A percentile compares a stretch with the other conserved stretches of the same genome.
These are phyloP conservation scores for Ceratobasidium sp. DNA, from an alignment of 1,284 basidiomycete species.

Conservation along the genomic window DNA sequence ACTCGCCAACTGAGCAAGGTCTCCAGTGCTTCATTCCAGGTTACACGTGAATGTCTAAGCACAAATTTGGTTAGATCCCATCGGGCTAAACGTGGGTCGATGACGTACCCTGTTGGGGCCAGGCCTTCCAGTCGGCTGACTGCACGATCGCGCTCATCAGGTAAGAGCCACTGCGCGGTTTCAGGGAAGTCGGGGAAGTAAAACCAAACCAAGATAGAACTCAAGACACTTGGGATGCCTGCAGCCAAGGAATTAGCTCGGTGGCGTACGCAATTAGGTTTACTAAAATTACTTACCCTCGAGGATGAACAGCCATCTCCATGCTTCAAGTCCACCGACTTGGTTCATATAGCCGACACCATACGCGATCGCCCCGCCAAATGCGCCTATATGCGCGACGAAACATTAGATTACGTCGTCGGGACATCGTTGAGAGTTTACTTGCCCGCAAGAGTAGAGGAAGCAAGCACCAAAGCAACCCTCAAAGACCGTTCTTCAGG, in stretches of 20 bases:
- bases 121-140: conserved; percentile 54
- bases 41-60: conserved; percentile 15
- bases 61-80: neutral
- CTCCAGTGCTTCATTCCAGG: conserved; percentile 31
- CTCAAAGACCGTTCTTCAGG: conserved; percentile 61
- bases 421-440: neutral
- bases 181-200: conserved; percentile 65
- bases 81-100: neutral
- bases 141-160: conserved; percentile 57
- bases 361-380: conserved; percentile 63
- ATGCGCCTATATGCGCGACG: conserved; percentile 62
- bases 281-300: conserved; percentile 62
- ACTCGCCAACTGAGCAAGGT: conserved; percentile 36
- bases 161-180: conserved; percentile 61
- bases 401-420: neutral
- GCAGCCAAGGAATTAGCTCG: neutral
- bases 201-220: conserved; percentile 60
- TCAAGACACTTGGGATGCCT: conserved; percentile 37
- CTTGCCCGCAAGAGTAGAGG: conserved; percentile 47
- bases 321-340: conserved; percentile 56
- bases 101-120: conserved; percentile 51
- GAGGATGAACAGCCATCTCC: conserved; percentile 65
- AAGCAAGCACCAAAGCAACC: conserved; percentile 60
- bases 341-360: conserved; percentile 59
- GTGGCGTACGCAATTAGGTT: neutral